Evolutionary conservation across 23 red algal species (phyloP).

Genomic region (Cyanidioschyzon merolae): DNA sequence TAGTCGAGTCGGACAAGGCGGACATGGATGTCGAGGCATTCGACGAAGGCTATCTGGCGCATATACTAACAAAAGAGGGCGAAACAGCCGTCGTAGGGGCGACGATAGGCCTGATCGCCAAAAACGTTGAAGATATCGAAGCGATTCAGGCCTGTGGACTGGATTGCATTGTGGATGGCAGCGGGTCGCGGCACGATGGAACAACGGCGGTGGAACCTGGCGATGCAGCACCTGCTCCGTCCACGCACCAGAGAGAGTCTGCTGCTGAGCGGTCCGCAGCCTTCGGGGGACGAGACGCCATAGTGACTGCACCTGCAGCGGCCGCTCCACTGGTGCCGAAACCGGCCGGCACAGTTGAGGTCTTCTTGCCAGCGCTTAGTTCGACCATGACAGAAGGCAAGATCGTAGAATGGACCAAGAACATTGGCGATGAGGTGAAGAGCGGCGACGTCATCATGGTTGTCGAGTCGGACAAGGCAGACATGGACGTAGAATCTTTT

Average conservation of each 20-base stretch:
- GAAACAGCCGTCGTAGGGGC: slow-evolving; percentile 61
- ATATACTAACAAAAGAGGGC: slow-evolving; percentile 65
- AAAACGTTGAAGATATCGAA: slow-evolving; percentile 83
- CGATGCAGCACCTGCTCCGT: background rate
- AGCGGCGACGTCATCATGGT: slow-evolving; percentile 83
- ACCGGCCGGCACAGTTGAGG: slow-evolving; percentile 24
- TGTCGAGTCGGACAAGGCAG: slow-evolving; percentile 95
- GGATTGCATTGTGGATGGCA: slow-evolving; percentile 44
- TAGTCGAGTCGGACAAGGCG: slow-evolving; percentile 95
- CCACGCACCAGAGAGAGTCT: background rate
- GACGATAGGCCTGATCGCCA: slow-evolving; percentile 75
- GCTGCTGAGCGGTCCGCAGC: background rate
- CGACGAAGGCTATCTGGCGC: slow-evolving; percentile 71
- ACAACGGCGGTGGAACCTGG: slow-evolving; percentile 31
- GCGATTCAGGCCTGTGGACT: slow-evolving; percentile 31
- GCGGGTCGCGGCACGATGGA: slow-evolving; percentile 39
- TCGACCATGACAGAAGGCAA: slow-evolving; percentile 97
- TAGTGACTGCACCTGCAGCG: background rate
- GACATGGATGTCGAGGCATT: slow-evolving; percentile 99
- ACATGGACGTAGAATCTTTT: slow-evolving; percentile 97
- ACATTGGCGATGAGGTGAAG: slow-evolving; percentile 63
- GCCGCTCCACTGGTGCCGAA: slow-evolving; percentile 23
- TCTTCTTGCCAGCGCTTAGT: slow-evolving; percentile 89
- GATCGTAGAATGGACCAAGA: slow-evolving; percentile 69
- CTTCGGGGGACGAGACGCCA: too few species aligned